These are phyloP conservation scores for Aspergillus sp. DNA, from an alignment of 2,329 filamentous ascomycete species.

Conservation along the genomic window DNA sequence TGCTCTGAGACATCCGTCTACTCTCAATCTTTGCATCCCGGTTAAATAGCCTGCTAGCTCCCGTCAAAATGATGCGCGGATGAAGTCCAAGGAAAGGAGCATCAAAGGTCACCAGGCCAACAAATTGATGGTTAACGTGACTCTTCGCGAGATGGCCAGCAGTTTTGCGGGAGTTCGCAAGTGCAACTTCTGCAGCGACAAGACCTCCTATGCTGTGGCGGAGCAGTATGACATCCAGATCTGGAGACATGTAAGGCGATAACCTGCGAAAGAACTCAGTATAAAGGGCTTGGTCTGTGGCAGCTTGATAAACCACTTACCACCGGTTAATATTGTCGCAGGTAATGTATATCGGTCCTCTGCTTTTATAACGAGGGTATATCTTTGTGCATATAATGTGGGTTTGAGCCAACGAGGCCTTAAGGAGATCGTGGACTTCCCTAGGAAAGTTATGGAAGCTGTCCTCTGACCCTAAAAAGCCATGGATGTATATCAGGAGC, in stretches of 20 bases:
- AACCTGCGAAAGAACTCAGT: slow-evolving; percentile 52
- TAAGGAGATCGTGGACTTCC: slow-evolving; percentile 76
- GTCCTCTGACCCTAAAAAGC: slow-evolving; percentile 84
- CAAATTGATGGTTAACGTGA: slow-evolving; percentile 73
- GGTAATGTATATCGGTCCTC: slow-evolving; percentile 58
- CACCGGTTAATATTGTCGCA: slow-evolving; percentile 81
- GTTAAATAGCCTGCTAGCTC: slow-evolving; percentile 61
- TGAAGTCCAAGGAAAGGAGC: slow-evolving; percentile 86
- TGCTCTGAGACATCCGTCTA: too few relatives aligned
- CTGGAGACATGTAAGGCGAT: slow-evolving; percentile 68
- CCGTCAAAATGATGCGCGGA: slow-evolving; percentile 79
- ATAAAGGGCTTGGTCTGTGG: not conserved
- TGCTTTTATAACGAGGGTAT: slow-evolving; percentile 44
- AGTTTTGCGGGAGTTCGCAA: slow-evolving; percentile 45
- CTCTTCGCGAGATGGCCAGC: slow-evolving; percentile 49
- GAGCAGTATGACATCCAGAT: slow-evolving; percentile 76
- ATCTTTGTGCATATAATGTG: slow-evolving; percentile 82
- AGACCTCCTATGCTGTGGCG: slow-evolving; percentile 92
- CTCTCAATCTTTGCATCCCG: too few relatives aligned
- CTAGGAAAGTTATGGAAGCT: slow-evolving; percentile 87
- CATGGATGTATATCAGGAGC: slow-evolving; percentile 81
- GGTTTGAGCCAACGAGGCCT: slow-evolving; percentile 64
- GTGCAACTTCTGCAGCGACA: slow-evolving; percentile 72
- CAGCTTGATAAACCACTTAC: slow-evolving; percentile 36
- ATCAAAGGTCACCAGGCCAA: slow-evolving; percentile 81